These are phyloP conservation scores for Claviceps humidiphila DNA, from an alignment of 2,329 filamentous ascomycete species.

Conservation along the genomic window DNA sequence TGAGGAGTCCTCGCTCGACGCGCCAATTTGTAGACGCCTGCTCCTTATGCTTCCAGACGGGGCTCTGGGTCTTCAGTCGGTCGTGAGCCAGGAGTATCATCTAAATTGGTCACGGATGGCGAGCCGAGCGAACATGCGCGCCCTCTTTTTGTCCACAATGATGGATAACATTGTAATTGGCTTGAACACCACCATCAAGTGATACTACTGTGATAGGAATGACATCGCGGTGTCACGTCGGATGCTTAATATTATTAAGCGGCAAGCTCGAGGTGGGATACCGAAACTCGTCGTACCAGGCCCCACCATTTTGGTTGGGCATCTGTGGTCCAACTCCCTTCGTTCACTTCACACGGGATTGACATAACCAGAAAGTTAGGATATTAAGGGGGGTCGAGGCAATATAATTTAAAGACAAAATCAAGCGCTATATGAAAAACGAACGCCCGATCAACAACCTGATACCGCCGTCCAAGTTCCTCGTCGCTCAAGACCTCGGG, in stretches of 20 bases:
- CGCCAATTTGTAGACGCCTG: conserved; percentile 11
- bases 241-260: background rate
- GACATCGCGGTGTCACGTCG: background rate
- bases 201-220: background rate
- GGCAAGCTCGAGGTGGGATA: conserved; percentile 7
- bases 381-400: no score
- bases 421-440: no score
- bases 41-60: conserved; percentile 6
- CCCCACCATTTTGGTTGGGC: no score
- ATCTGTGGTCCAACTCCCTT: no score
- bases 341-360: no score
- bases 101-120: conserved; percentile 2
- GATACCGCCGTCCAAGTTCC: no score
- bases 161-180: conserved; percentile 10
- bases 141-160: conserved; percentile 9
- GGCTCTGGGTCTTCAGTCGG: conserved; percentile 13
- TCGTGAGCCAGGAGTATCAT: conserved; percentile 6
- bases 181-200: conserved; percentile 5
- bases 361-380: no score
- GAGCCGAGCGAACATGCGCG: conserved; percentile 9
- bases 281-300: background rate
- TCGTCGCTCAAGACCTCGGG: no score
- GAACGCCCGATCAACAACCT: no score
- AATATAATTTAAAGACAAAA: no score
- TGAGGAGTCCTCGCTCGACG: conserved; percentile 8